Evolutionary conservation across 192 early-diverging fungal species (phyloP).

Genomic region (Umbelopsis sp.): DNA sequence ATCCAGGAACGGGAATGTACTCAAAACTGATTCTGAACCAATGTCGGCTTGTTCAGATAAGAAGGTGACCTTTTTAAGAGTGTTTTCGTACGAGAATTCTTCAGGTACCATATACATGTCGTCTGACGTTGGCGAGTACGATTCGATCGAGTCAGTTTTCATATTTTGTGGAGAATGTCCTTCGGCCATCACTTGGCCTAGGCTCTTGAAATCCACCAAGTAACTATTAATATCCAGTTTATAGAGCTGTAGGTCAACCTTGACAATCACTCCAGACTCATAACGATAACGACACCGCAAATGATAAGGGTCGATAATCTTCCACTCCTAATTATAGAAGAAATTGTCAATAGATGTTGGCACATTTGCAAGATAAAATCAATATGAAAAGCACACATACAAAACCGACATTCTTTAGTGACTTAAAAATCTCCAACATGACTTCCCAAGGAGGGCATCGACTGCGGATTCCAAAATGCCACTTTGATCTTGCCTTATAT

Average conservation of each 20-base stretch:
- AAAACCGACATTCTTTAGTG: conserved; percentile 88
- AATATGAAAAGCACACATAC: conserved; percentile 31
- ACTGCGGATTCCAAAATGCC: conserved; percentile 99
- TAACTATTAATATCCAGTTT: conserved; percentile 89
- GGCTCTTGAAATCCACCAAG: conserved; percentile 95
- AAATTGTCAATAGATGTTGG: background rate
- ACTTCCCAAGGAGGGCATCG: conserved; percentile 90
- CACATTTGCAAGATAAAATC: background rate
- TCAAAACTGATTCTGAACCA: conserved; percentile 19
- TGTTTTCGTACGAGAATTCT: conserved; percentile 17
- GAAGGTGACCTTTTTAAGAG: conserved; percentile 14
- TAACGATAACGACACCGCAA: conserved; percentile 74
- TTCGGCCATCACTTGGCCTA: conserved; percentile 35
- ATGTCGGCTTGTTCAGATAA: conserved; percentile 14
- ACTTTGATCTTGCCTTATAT: conserved; percentile 69
- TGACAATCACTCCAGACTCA: conserved; percentile 57
- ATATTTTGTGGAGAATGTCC: conserved; percentile 25
- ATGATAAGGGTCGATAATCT: conserved; percentile 86
- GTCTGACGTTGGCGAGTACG: conserved; percentile 27
- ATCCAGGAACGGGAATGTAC: conserved; percentile 86
- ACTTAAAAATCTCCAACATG: conserved; percentile 96
- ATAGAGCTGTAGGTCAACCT: conserved; percentile 96
- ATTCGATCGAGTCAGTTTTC: conserved; percentile 39
- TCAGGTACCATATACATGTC: background rate
- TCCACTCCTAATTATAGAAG: conserved; percentile 71